Conservation (phyloP, 1,284 basidiomycete species). For the Trichosporon sp. region DNA sequence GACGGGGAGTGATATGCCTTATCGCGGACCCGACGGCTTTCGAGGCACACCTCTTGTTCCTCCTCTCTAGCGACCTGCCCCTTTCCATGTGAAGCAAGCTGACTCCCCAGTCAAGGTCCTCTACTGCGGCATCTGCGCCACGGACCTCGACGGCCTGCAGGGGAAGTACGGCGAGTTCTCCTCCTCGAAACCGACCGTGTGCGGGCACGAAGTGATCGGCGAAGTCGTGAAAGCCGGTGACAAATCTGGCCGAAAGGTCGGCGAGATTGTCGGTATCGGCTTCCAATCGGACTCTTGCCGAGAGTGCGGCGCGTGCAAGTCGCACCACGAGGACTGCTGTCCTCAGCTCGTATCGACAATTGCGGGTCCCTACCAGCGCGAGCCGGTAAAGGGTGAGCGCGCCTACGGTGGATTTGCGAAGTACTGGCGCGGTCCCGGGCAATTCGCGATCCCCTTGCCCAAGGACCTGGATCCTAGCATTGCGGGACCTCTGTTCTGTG, state of each 20-base stretch:
- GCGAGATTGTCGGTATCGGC: slow-evolving; percentile 52
- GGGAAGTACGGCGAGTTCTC: slow-evolving; percentile 10
- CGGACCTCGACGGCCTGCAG: slow-evolving; percentile 18
- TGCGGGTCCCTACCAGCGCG: slow-evolving; percentile 5
- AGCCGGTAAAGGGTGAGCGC: slow-evolving; percentile 20
- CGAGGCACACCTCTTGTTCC: too few species aligned
- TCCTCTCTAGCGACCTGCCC: not conserved
- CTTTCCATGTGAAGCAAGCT: not conserved
- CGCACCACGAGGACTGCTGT: slow-evolving; percentile 22
- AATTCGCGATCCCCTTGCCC: slow-evolving; percentile 62
- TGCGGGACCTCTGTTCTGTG: slow-evolving; percentile 51
- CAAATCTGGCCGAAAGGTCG: slow-evolving; percentile 30
- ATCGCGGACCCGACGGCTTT: too few species aligned
- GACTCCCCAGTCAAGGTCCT: slow-evolving; percentile 7
- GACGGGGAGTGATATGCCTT: too few species aligned
- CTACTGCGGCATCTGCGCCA: slow-evolving; percentile 18
- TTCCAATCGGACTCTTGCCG: slow-evolving; percentile 50
- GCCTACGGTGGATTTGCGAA: slow-evolving; percentile 49
- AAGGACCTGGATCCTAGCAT: slow-evolving; percentile 54
- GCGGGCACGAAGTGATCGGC: slow-evolving; percentile 34
- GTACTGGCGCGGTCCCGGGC: slow-evolving; percentile 41
- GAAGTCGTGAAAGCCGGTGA: slow-evolving; percentile 26
- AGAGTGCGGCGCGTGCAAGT: slow-evolving; percentile 48
- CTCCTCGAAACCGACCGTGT: slow-evolving; percentile 6
- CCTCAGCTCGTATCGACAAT: slow-evolving; percentile 16